These are phyloP conservation scores for Dipteronia dyeriana DNA, from an alignment of 345 rosid species.

Conservation along the genomic window DNA sequence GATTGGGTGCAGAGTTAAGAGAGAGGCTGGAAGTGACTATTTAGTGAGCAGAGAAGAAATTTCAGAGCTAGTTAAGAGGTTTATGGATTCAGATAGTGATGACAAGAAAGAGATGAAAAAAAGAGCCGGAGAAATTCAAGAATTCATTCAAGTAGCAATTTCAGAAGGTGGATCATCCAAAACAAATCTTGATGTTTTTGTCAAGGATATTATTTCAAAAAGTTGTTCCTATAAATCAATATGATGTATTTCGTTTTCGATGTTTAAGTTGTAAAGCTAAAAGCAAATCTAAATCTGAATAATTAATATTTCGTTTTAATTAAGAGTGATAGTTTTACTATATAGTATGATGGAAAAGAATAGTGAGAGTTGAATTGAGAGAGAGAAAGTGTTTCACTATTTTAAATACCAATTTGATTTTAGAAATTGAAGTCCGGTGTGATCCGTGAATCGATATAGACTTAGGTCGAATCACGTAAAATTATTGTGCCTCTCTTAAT, in stretches of 20 bases:
- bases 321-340: too few relatives aligned
- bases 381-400: too few relatives aligned
- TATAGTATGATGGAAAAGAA: too few relatives aligned
- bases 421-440: too few relatives aligned
- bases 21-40: not conserved
- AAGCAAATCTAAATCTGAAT: too few relatives aligned
- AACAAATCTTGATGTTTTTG: not conserved
- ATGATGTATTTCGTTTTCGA: too few relatives aligned
- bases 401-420: too few relatives aligned
- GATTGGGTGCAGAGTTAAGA: constrained; percentile 35
- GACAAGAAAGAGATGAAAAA: constrained; percentile 29
- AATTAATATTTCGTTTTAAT: too few relatives aligned
- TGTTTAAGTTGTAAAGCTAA: not conserved
- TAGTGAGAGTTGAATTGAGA: too few relatives aligned
- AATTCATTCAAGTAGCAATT: constrained; percentile 22
- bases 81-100: constrained; percentile 25
- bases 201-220: not conserved
- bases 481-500: too few relatives aligned
- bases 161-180: constrained; percentile 31
- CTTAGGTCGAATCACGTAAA: too few relatives aligned
- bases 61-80: constrained; percentile 12
- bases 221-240: not conserved
- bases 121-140: constrained; percentile 21
- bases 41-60: constrained; percentile 30
- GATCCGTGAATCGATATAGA: too few relatives aligned